Evolutionary conservation across 306 rosid genomes (phyloP).

Genomic region (Lathyrus sativus): DNA sequence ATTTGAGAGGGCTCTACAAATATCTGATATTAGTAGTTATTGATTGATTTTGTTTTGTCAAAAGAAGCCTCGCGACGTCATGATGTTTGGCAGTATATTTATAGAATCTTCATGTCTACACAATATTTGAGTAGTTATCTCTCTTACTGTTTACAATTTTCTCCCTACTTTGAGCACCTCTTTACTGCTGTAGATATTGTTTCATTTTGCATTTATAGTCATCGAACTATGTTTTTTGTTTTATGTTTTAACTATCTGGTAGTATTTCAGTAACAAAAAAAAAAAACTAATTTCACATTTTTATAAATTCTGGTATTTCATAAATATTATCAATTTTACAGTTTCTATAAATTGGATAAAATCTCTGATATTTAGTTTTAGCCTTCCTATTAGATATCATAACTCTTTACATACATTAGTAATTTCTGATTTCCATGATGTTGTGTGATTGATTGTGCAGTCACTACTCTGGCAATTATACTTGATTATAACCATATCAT

Average conservation of each 20-base stretch:
- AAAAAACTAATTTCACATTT: neutral
- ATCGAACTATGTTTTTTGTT: neutral
- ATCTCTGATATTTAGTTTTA: slow-evolving; percentile 3
- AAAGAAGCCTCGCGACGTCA: slow-evolving; percentile 34
- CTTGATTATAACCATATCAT: neutral
- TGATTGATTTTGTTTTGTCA: slow-evolving; percentile 33
- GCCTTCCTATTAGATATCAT: neutral
- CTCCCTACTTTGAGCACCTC: slow-evolving; percentile 2
- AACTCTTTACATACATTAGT: neutral
- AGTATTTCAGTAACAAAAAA: neutral
- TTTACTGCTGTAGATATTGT: slow-evolving; percentile 19
- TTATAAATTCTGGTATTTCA: neutral
- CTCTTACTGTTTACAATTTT: slow-evolving; percentile 6
- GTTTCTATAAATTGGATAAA: neutral
- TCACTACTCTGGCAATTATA: slow-evolving; percentile 16
- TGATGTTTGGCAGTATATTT: slow-evolving; percentile 24
- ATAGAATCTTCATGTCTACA: slow-evolving; percentile 23
- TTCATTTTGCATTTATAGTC: slow-evolving; percentile 19
- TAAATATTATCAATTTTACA: too few relatives aligned
- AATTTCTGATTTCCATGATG: slow-evolving; percentile 21
- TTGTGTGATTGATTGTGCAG: slow-evolving; percentile 1
- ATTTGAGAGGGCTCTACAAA: slow-evolving; percentile 68
- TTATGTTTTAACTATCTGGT: neutral
- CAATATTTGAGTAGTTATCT: slow-evolving; percentile 13
- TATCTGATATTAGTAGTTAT: slow-evolving; percentile 46